Percentiles rank a stretch among this genome's conserved stretches.
phyloP scores from a whole-genome alignment of 352 stramenopile species.

The Phytophthora fragariaefolia region DNA sequence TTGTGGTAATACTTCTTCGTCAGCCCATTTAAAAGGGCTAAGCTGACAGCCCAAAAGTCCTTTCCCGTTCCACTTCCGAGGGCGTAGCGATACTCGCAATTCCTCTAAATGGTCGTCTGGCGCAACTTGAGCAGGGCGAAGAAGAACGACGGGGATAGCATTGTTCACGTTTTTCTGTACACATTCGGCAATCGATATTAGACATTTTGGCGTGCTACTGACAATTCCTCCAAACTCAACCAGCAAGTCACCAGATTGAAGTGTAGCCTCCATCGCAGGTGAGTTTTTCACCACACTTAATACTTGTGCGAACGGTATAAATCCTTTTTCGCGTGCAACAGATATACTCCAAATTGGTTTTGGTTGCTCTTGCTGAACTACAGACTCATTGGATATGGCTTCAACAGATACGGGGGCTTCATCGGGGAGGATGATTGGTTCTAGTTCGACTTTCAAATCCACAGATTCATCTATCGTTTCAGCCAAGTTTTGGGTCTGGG shows the following conservation, averaged over 20 bases:
- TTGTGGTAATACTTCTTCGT: slow-evolving; percentile 3
- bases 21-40: slow-evolving; percentile 63
- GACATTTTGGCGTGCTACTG: slow-evolving; percentile 52
- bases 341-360: slow-evolving; percentile 20
- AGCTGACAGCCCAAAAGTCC: slow-evolving; percentile 69
- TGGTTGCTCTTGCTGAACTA: background rate
- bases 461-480: no score
- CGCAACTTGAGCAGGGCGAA: slow-evolving; percentile 32
- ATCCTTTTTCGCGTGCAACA: slow-evolving; percentile 6
- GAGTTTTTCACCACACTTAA: slow-evolving; percentile 49
- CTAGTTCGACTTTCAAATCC: no score
- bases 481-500: no score
- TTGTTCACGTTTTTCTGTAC: slow-evolving; percentile 56
- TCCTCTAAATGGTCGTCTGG: slow-evolving; percentile 25
- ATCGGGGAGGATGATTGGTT: no score
- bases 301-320: slow-evolving; percentile 56
- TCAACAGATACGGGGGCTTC: no score
- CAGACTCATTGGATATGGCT: background rate
- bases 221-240: slow-evolving; percentile 59
- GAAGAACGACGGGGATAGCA: slow-evolving; percentile 40
- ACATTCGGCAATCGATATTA: slow-evolving; percentile 55
- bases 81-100: slow-evolving; percentile 27
- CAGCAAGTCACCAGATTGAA: slow-evolving; percentile 52
- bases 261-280: slow-evolving; percentile 52
- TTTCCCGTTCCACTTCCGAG: slow-evolving; percentile 71